A percentile compares a stretch with the other conserved stretches of the same genome.
These are phyloP conservation scores for Zelonia costaricensis DNA, from an alignment of 208 protist species.

Conservation along the genomic window DNA sequence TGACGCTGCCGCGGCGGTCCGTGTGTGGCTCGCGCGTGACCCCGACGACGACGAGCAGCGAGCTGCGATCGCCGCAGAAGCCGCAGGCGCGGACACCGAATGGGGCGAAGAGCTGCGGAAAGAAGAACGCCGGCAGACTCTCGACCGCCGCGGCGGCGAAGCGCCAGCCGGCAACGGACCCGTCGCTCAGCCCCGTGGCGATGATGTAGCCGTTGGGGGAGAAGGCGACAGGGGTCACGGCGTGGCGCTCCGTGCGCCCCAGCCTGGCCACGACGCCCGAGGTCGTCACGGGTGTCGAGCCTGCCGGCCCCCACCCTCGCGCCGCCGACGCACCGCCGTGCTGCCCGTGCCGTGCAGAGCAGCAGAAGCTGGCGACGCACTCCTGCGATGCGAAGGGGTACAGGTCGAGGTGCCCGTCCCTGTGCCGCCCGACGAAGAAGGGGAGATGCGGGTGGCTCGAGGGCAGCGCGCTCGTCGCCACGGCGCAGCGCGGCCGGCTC, in stretches of 20 bases:
- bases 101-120: slow-evolving; percentile 42
- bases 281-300: too few relatives aligned
- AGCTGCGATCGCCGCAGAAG: slow-evolving; percentile 73
- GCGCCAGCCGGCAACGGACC: slow-evolving; percentile 67
- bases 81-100: slow-evolving; percentile 44
- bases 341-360: slow-evolving; percentile 26
- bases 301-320: not conserved
- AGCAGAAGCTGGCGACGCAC: slow-evolving; percentile 68
- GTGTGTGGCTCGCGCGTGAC: slow-evolving; percentile 43
- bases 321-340: not conserved
- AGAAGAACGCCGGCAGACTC: slow-evolving; percentile 41
- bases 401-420: slow-evolving; percentile 73
- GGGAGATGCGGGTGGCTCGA: slow-evolving; percentile 79
- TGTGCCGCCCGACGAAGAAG: slow-evolving; percentile 68
- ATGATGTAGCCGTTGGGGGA: slow-evolving; percentile 76
- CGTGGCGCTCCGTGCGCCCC: slow-evolving; percentile 15
- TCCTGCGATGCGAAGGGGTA: slow-evolving; percentile 76
- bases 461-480: slow-evolving; percentile 33
- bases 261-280: not conserved
- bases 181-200: slow-evolving; percentile 66
- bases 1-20: not conserved
- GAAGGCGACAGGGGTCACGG: slow-evolving; percentile 56
- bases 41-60: slow-evolving; percentile 62
- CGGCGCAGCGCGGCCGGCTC: slow-evolving; percentile 35
- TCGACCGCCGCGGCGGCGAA: slow-evolving; percentile 43